Evolutionary conservation across 2,329 filamentous ascomycete genomes (phyloP).

Genomic region (Sporothrix protearum): DNA sequence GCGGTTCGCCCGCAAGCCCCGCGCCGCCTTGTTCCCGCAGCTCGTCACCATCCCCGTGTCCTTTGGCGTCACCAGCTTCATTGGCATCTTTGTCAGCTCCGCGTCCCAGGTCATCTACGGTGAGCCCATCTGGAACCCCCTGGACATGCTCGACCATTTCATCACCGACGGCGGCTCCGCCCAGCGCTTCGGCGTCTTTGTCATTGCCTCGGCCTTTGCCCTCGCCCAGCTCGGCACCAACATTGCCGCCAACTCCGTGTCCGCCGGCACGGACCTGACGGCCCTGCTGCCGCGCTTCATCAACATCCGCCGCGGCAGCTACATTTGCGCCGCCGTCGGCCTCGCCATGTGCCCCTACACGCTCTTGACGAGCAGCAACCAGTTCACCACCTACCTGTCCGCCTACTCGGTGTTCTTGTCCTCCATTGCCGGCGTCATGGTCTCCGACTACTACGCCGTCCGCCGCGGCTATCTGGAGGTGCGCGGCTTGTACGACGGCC

Average conservation of each 20-base stretch:
- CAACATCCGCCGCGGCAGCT: conserved; percentile 82
- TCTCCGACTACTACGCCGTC: conserved; percentile 82
- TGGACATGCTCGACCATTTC: conserved; percentile 63
- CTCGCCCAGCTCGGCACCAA: conserved; percentile 83
- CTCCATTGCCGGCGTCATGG: conserved; percentile 87
- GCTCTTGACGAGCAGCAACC: conserved; percentile 68
- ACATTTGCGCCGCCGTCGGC: conserved; percentile 75
- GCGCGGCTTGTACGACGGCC: conserved; percentile 72
- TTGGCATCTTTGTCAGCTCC: conserved; percentile 74
- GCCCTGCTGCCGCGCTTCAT: conserved; percentile 75
- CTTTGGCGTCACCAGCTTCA: conserved; percentile 78
- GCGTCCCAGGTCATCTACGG: conserved; percentile 65
- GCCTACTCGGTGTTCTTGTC: conserved; percentile 93
- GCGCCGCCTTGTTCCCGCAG: conserved; percentile 76
- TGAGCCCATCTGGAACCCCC: conserved; percentile 69
- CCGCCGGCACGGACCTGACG: conserved; percentile 77
- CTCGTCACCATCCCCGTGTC: conserved; percentile 67
- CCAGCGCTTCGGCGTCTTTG: conserved; percentile 71
- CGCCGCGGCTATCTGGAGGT: conserved; percentile 77
- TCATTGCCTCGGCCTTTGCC: conserved; percentile 67
- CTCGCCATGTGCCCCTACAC: conserved; percentile 86
- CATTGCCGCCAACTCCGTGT: conserved; percentile 81
- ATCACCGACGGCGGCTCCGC: conserved; percentile 64
- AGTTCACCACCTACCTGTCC: conserved; percentile 87
- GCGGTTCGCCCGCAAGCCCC: conserved; percentile 73